phyloP scores from a whole-genome alignment of 1,284 basidiomycete genomes.

The Leccinum solheimii region DNA sequence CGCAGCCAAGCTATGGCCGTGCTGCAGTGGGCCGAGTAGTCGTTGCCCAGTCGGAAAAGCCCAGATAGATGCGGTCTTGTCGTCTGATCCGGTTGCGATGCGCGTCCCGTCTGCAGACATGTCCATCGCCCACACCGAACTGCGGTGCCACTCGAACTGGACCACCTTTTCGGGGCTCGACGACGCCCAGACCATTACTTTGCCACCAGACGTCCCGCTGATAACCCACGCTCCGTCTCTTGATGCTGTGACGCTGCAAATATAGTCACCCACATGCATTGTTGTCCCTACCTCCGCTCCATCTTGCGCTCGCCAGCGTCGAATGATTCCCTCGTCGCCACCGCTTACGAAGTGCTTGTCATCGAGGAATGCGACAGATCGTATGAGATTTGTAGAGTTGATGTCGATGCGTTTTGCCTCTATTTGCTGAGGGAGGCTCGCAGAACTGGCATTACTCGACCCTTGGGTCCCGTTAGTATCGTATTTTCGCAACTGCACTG shows the following conservation, averaged over 20 bases:
- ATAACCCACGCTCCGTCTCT: background rate
- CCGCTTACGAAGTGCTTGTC: background rate
- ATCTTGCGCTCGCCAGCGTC: background rate
- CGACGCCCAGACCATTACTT: background rate
- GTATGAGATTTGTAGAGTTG: background rate
- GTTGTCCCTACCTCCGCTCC: background rate
- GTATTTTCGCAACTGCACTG: background rate
- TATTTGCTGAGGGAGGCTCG: background rate
- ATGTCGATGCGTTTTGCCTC: background rate
- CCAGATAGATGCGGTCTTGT: background rate
- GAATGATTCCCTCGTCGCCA: background rate
- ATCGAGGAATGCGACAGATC: background rate
- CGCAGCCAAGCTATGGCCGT: background rate
- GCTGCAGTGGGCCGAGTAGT: background rate
- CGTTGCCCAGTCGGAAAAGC: background rate
- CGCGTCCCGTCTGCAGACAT: background rate
- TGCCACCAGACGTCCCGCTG: background rate
- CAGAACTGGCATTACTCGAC: background rate
- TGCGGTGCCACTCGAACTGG: background rate
- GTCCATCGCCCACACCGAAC: background rate
- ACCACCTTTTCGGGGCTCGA: background rate
- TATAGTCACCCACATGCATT: background rate
- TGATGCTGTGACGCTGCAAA: background rate
- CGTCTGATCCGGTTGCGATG: background rate
- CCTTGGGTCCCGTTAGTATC: background rate